These are phyloP conservation scores for Neurospora africana DNA, from an alignment of 495 filamentous ascomycete genomes.

Conservation along the genomic window DNA sequence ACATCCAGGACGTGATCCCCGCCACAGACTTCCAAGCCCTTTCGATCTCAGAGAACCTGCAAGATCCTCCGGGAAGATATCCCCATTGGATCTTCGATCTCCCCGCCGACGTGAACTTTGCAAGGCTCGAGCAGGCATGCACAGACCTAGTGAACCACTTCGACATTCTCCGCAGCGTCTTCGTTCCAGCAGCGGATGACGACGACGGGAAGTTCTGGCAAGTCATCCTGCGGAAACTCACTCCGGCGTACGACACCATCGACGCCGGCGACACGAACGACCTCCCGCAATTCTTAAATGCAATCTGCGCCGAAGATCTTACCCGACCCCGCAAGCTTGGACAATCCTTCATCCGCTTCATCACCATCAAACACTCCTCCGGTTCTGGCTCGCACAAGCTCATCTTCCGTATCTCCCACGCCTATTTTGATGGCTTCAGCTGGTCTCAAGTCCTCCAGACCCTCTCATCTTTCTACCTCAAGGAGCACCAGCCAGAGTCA, in stretches of 20 bases:
- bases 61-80: background rate
- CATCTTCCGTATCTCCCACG: constrained; percentile 53
- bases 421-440: constrained; percentile 58
- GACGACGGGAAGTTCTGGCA: constrained; percentile 42
- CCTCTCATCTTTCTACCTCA: constrained; percentile 43
- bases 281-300: background rate
- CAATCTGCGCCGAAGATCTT: constrained; percentile 25
- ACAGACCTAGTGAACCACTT: constrained; percentile 32
- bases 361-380: constrained; percentile 36
- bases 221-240: constrained; percentile 47
- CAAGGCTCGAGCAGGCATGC: constrained; percentile 33
- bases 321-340: constrained; percentile 32
- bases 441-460: constrained; percentile 46
- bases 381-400: constrained; percentile 33
- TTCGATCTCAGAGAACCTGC: constrained; percentile 43
- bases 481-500: no score
- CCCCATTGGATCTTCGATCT: constrained; percentile 37
- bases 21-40: constrained; percentile 53
- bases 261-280: constrained; percentile 39
- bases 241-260: constrained; percentile 38
- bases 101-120: constrained; percentile 41
- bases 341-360: constrained; percentile 43
- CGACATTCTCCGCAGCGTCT: constrained; percentile 55
- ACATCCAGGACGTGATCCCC: constrained; percentile 39
- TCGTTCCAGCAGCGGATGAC: constrained; percentile 33